These are phyloP conservation scores for Cydonia oblonga DNA, from an alignment of 331 rosid species.

Conservation along the genomic window DNA sequence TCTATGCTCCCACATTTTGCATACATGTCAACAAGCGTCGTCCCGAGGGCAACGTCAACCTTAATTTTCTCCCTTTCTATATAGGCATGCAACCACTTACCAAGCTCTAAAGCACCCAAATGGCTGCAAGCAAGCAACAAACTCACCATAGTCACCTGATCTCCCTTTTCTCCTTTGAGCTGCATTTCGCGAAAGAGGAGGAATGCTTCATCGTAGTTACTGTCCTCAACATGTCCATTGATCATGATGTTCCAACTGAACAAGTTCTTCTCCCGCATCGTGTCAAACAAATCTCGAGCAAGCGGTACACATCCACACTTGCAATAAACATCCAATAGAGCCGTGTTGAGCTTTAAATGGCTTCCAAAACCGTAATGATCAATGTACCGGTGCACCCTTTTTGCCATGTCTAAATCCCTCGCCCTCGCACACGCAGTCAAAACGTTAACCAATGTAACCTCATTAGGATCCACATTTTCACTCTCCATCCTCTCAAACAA, in stretches of 20 bases:
- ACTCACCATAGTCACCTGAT: constrained; percentile 10
- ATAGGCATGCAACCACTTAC: constrained; percentile 12
- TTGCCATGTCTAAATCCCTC: constrained; percentile 9
- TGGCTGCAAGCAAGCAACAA: constrained; percentile 17
- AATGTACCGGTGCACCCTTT: constrained; percentile 7
- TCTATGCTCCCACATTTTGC: constrained; percentile 64
- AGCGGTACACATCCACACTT: constrained; percentile 8
- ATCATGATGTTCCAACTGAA: constrained; percentile 15
- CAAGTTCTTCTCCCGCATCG: constrained; percentile 9
- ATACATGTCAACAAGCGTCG: constrained; percentile 53
- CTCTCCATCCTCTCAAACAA: constrained; percentile 3
- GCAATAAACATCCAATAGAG: constrained; percentile 18
- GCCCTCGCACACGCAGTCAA: constrained; percentile 8
- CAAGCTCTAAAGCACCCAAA: constrained; percentile 22
- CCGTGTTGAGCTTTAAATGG: constrained; percentile 3
- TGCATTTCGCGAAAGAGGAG: constrained; percentile 15
- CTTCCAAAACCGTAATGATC: constrained; percentile 6
- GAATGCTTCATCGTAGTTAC: constrained; percentile 10
- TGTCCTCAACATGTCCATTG: constrained; percentile 12
- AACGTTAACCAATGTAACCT: constrained; percentile 11
- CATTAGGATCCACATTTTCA: constrained; percentile 3
- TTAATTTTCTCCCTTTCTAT: constrained; percentile 5
- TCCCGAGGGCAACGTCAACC: constrained; percentile 8
- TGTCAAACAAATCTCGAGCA: constrained; percentile 13
- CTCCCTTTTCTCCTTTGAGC: constrained; percentile 13